phyloP scores from a whole-genome alignment of 2,329 filamentous ascomycete genomes.

The Aureobasidium sp. region DNA sequence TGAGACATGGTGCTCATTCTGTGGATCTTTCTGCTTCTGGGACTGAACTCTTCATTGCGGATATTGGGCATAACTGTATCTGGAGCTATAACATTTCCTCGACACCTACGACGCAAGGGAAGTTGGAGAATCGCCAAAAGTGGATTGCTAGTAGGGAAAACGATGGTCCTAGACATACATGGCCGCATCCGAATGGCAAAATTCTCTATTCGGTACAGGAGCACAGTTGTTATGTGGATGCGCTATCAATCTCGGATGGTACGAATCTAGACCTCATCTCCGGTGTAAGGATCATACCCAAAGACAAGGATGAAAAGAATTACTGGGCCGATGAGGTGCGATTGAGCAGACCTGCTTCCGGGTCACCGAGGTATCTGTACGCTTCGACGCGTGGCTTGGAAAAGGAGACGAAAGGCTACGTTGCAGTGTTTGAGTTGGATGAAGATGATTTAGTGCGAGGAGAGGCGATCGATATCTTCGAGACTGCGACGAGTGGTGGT shows the following conservation, averaged over 20 bases:
- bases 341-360: constrained; percentile 20
- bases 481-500: constrained; percentile 28
- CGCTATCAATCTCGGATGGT: constrained; percentile 21
- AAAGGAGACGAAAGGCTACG: constrained; percentile 23
- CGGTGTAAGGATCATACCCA: constrained; percentile 25
- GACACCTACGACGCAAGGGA: constrained; percentile 1
- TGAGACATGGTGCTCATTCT: constrained; percentile 26
- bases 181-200: constrained; percentile 26
- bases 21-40: constrained; percentile 24
- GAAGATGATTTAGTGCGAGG: constrained; percentile 21
- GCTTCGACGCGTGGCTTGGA: constrained; percentile 26
- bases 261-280: constrained; percentile 20
- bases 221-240: constrained; percentile 28
- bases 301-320: constrained; percentile 22
- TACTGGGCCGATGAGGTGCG: constrained; percentile 30
- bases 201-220: constrained; percentile 27
- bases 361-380: constrained; percentile 23
- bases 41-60: constrained; percentile 23
- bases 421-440: constrained; percentile 22
- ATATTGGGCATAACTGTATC: constrained; percentile 29
- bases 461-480: constrained; percentile 23
- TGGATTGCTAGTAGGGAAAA: constrained; percentile 22
- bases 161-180: constrained; percentile 27
- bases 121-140: constrained; percentile 17
- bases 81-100: constrained; percentile 20